Evolutionary conservation across 805 yeast species (phyloP).

Genomic region (Suhomyces tanzawaensis): DNA sequence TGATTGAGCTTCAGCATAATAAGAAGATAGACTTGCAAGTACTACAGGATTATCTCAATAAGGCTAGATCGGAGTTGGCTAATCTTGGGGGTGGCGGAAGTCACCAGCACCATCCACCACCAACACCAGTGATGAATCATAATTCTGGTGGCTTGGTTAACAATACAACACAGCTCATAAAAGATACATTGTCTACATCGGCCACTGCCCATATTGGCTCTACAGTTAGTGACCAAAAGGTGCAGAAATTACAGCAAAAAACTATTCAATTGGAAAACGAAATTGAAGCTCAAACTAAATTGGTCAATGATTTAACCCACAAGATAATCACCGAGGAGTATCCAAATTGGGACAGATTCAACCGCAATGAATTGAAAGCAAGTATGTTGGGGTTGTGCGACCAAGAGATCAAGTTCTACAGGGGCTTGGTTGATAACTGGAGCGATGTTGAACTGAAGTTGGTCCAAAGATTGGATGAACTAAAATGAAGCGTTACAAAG

Average conservation of each 20-base stretch:
- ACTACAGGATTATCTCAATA: conserved; percentile 70
- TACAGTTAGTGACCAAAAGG: conserved; percentile 43
- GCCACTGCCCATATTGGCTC: conserved; percentile 42
- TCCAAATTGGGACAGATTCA: conserved; percentile 73
- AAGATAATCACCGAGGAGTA: conserved; percentile 50
- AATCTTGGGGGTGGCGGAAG: conserved; percentile 17
- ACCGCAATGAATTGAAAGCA: conserved; percentile 70
- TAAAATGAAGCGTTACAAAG: too few relatives aligned
- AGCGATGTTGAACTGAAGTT: conserved; percentile 45
- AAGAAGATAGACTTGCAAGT: conserved; percentile 91
- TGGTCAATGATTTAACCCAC: conserved; percentile 46
- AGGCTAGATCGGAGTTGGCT: conserved; percentile 65
- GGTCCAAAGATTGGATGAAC: conserved; percentile 12
- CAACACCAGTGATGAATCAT: conserved; percentile 27
- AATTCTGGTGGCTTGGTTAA: conserved; percentile 35
- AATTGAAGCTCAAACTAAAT: conserved; percentile 39
- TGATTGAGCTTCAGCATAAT: conserved; percentile 83
- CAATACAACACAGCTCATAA: conserved; percentile 43
- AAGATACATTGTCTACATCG: conserved; percentile 51
- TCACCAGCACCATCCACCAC: conserved; percentile 21
- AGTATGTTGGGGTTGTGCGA: conserved; percentile 73
- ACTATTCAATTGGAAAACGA: conserved; percentile 47
- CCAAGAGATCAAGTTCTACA: conserved; percentile 71
- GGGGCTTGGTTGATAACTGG: conserved; percentile 70
- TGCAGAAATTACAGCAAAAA: conserved; percentile 40